These are phyloP conservation scores for Millerago galiae DNA, from an alignment of 805 yeast genomes.

Conservation along the genomic window DNA sequence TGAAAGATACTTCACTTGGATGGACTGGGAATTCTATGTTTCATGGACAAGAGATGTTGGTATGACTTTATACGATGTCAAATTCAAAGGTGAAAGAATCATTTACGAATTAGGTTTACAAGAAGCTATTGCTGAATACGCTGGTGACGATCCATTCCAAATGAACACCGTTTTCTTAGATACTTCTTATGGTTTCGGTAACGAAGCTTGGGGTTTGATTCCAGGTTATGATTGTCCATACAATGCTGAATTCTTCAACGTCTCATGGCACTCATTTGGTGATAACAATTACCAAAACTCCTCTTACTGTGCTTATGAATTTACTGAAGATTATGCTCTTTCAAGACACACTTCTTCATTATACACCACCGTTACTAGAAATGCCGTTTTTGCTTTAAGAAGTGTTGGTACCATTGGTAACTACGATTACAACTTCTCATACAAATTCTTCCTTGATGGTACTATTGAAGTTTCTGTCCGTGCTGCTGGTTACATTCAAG, in stretches of 20 bases:
- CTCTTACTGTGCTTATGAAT: constrained; percentile 23
- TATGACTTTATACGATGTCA: constrained; percentile 21
- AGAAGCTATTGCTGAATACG: constrained; percentile 26
- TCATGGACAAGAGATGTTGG: constrained; percentile 25
- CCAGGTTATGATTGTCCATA: constrained; percentile 27
- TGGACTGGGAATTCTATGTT: constrained; percentile 25
- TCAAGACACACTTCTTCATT: constrained; percentile 18
- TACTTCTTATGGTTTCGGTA: constrained; percentile 25
- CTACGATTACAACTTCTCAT: constrained; percentile 22
- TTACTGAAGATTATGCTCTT: constrained; percentile 19
- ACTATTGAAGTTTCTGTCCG: constrained; percentile 24
- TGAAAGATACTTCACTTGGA: constrained; percentile 26
- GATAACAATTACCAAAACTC: constrained; percentile 20
- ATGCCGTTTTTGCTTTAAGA: constrained; percentile 23
- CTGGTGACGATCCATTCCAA: constrained; percentile 28
- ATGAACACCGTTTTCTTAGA: constrained; percentile 22
- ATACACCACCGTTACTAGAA: constrained; percentile 18
- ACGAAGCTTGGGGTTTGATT: constrained; percentile 23
- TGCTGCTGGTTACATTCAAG: constrained; percentile 27
- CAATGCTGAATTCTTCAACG: constrained; percentile 24
- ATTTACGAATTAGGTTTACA: constrained; percentile 23
- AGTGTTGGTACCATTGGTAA: constrained; percentile 22
- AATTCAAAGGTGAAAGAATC: constrained; percentile 26
- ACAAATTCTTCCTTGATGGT: constrained; percentile 23
- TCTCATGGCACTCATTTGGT: constrained; percentile 23